phyloP scores from a whole-genome alignment of 1,284 basidiomycete genomes.

The Baeospora myosura region DNA sequence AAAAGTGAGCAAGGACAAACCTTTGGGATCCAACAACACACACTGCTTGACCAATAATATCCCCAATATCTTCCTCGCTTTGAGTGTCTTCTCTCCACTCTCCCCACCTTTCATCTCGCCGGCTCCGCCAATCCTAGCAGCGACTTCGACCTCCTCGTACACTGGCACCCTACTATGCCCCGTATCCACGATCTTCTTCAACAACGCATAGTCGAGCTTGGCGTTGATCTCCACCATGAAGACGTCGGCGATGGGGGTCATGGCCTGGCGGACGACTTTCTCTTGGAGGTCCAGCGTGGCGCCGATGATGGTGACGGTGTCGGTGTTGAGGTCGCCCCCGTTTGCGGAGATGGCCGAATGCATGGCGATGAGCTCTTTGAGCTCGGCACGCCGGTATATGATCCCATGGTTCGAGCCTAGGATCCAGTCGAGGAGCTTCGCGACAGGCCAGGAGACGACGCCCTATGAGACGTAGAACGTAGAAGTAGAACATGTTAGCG shows the following conservation, averaged over 20 bases:
- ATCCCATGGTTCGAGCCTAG: conserved; percentile 61
- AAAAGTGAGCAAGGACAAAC: conserved; percentile 24
- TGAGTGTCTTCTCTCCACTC: conserved; percentile 17
- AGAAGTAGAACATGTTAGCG: neutral
- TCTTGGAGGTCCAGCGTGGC: conserved; percentile 64
- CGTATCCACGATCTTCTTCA: conserved; percentile 68
- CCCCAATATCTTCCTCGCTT: conserved; percentile 71
- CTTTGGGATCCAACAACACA: conserved; percentile 84
- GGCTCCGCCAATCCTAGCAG: conserved; percentile 28
- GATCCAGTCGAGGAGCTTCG: conserved; percentile 60
- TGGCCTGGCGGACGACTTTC: conserved; percentile 31
- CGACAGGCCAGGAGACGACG: conserved; percentile 76
- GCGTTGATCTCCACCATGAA: conserved; percentile 82
- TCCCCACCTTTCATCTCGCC: conserved; percentile 1
- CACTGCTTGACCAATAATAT: conserved; percentile 82
- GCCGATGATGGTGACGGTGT: conserved; percentile 72
- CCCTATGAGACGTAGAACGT: conserved; percentile 34
- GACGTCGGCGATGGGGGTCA: conserved; percentile 76
- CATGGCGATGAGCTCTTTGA: conserved; percentile 71
- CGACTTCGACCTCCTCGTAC: conserved; percentile 65
- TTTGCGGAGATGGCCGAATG: conserved; percentile 51
- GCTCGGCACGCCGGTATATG: conserved; percentile 52
- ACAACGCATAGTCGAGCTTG: conserved; percentile 70
- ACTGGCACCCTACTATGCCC: conserved; percentile 77
- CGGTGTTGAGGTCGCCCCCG: conserved; percentile 64